Conservation (phyloP, 371 early-diverging fungal species). For the Mortierella sp. region DNA sequence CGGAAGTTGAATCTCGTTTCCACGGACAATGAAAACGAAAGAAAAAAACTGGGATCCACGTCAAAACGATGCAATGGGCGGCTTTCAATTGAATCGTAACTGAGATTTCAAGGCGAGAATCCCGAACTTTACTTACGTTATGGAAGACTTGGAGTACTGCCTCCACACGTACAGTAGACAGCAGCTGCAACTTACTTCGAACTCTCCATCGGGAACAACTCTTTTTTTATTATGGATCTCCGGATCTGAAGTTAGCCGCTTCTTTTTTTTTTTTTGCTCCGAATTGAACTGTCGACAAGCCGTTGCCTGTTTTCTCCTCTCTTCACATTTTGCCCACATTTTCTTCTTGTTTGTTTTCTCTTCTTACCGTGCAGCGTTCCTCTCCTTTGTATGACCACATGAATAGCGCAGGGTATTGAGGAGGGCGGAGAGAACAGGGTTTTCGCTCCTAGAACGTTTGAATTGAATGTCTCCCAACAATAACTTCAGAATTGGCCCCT, state of each 20-base stretch:
- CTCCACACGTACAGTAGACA: neutral
- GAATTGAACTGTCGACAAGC: neutral
- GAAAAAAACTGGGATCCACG: conserved; percentile 8
- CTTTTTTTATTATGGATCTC: neutral
- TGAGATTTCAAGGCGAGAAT: neutral
- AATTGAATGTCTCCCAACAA: conserved; percentile 3
- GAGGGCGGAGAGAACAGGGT: conserved; percentile 20
- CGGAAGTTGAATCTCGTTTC: conserved; percentile 44
- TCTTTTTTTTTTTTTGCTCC: neutral
- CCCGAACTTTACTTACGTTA: conserved; percentile 1
- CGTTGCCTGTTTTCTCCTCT: neutral
- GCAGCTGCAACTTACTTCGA: neutral
- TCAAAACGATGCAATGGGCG: neutral
- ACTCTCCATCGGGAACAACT: conserved; percentile 3
- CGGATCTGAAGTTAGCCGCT: conserved; percentile 5
- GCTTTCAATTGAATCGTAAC: neutral
- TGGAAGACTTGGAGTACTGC: neutral
- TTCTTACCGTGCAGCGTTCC: neutral
- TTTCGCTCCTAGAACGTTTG: neutral
- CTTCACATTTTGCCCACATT: conserved; percentile 1
- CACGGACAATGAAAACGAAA: conserved; percentile 23
- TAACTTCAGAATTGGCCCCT: neutral
- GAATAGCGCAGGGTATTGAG: neutral
- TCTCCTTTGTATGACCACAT: conserved; percentile 12
- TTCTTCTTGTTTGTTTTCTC: neutral